Evolutionary conservation across 768 basidiomycete genomes (phyloP).

Genomic region (Tylopilus plumbeoviolaceoides): DNA sequence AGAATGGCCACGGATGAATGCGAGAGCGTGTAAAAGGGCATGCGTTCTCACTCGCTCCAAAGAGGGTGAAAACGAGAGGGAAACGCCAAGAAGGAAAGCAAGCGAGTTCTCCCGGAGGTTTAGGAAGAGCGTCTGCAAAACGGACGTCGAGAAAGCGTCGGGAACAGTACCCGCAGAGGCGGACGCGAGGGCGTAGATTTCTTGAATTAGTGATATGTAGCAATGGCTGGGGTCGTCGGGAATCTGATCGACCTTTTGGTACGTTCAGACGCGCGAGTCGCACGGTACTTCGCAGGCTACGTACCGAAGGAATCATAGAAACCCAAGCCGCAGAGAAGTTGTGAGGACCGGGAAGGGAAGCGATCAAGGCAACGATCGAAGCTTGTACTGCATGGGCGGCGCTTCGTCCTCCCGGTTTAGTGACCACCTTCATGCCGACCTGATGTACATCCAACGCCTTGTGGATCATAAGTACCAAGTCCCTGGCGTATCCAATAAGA

Average conservation of each 20-base stretch:
- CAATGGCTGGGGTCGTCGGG: conserved; percentile 24
- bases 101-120: conserved; percentile 67
- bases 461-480: conserved; percentile 1
- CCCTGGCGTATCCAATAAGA: background rate
- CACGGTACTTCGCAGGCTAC: conserved; percentile 4
- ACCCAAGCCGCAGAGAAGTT: conserved; percentile 45
- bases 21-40: conserved; percentile 70
- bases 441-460: conserved; percentile 45
- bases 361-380: conserved; percentile 48
- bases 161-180: conserved; percentile 43
- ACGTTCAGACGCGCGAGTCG: background rate
- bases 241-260: conserved; percentile 14
- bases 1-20: conserved; percentile 75
- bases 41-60: conserved; percentile 40
- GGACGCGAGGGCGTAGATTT: conserved; percentile 66
- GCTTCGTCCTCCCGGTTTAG: conserved; percentile 57
- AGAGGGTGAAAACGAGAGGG: conserved; percentile 41
- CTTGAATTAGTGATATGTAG: conserved; percentile 60
- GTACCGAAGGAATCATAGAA: conserved; percentile 32
- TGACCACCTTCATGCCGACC: conserved; percentile 46
- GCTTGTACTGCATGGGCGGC: conserved; percentile 57
- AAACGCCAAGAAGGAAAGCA: conserved; percentile 74
- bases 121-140: conserved; percentile 65
- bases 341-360: conserved; percentile 45
- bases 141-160: conserved; percentile 41